Conservation (phyloP, 176 grass and related monocot species). For the Juncus inflexus region DNA sequence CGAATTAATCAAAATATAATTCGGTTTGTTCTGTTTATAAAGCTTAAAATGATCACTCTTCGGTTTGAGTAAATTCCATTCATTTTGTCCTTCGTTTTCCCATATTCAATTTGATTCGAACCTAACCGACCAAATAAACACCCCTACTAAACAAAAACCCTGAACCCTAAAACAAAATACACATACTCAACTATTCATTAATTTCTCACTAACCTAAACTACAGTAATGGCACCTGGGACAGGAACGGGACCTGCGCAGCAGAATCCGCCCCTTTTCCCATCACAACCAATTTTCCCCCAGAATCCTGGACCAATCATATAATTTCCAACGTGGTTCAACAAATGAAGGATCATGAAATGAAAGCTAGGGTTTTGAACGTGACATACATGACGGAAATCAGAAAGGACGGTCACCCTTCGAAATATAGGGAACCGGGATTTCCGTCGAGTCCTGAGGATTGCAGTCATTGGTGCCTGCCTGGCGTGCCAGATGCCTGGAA, state of each 20-base stretch:
- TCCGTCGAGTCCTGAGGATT: conserved; percentile 31
- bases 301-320: conserved; percentile 39
- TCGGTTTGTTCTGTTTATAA: no score
- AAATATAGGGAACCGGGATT: conserved; percentile 31
- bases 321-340: conserved; percentile 3
- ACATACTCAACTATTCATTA: background rate
- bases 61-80: no score
- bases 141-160: background rate
- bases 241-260: conserved; percentile 19
- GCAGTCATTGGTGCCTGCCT: conserved; percentile 50
- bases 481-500: conserved; percentile 48
- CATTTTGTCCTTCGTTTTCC: no score
- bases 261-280: conserved; percentile 8
- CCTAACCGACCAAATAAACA: no score
- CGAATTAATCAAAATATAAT: no score
- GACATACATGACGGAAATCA: conserved; percentile 34
- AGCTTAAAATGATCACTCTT: no score
- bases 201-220: background rate
- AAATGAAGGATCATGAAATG: conserved; percentile 20
- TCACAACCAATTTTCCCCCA: background rate
- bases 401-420: conserved; percentile 45
- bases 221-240: conserved; percentile 41
- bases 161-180: background rate
- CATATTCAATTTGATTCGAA: no score
- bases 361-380: conserved; percentile 28